A percentile compares a stretch with the other conserved stretches of the same genome.
Evolutionary conservation across 345 rosid species (phyloP).

Genomic region (Cochlearia excelsa): DNA sequence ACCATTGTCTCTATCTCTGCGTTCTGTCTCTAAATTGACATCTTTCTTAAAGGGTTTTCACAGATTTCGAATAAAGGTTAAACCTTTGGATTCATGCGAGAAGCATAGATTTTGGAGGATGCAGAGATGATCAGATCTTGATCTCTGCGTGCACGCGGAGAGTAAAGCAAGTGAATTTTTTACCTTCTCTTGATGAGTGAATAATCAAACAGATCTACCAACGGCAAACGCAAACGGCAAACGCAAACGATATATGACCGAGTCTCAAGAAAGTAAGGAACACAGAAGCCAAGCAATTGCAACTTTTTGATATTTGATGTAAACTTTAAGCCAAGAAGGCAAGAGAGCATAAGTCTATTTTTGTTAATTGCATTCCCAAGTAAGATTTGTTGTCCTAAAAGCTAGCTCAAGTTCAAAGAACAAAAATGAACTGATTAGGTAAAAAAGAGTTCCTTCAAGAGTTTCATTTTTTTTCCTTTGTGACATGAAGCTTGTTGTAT

Average conservation of each 20-base stretch:
- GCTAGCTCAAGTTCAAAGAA: background rate
- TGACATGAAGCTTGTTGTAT: background rate
- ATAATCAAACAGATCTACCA: too few relatives aligned
- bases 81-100: constrained; percentile 11
- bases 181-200: background rate
- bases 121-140: constrained; percentile 35
- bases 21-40: constrained; percentile 22
- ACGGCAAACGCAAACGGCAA: too few relatives aligned
- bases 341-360: constrained; percentile 1
- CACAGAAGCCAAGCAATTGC: constrained; percentile 56
- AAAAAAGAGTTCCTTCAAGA: background rate
- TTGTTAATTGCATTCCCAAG: background rate
- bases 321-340: constrained; percentile 7
- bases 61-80: constrained; percentile 16
- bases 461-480: background rate
- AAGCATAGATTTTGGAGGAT: constrained; percentile 1
- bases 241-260: constrained; percentile 61
- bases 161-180: background rate
- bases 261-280: constrained; percentile 46
- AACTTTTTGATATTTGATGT: constrained; percentile 35
- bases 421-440: background rate
- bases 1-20: constrained; percentile 29
- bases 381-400: constrained; percentile 1
- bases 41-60: constrained; percentile 16
- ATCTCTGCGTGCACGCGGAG: constrained; percentile 21